Evolutionary conservation across 2,329 filamentous ascomycete species (phyloP), one percentile per base, ranked within the genome.

Genomic region (Beauveria asiatica): DNA sequence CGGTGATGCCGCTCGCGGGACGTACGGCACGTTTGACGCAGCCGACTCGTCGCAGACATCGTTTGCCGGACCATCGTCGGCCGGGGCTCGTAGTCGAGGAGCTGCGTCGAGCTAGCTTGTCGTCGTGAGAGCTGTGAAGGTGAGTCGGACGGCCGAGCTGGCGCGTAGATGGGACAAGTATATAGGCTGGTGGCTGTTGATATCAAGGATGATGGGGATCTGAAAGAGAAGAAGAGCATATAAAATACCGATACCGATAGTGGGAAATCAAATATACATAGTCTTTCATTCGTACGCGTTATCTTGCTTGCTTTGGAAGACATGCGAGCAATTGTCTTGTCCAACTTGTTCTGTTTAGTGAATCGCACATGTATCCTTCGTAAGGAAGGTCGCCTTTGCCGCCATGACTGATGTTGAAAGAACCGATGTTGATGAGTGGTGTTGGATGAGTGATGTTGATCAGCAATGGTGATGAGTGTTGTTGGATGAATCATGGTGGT

Each of bases 11-110:
- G 21, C 8, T 10, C 2, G 19, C 5, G 57, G 42, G 25, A 27
- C 50, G 41, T 59, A 59, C n/a, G 57, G 57, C 16, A 59, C 57
- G 30, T 59, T 59, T 54, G 49, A 8, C 3, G 39, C 16, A 16
- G 46, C 8, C 9, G 23, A 42, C 10, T 19, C 21, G 21, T 11
- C 21, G 39, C 23, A 48, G 16, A 13, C 41, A 3, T 48, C 42
- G 7, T 8, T 17, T 53, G 57, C 57, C 11, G 57, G 50, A 6
- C 27, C 57, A 11, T 59, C 57, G 6, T 51, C 57, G 17, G 30
- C 44, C 6, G 44, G 30, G 8, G 8, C 16, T 16, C 19, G 27
- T 37, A 23, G 9, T 52, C 3, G 33, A 39, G 19, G 10, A 21
- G 17, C 11, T 55, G 39, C 23, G 1, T 3, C 25, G 17, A 33